Evolutionary conservation across 2,329 filamentous ascomycete genomes (phyloP).

Genomic region (Exophiala bonariae): DNA sequence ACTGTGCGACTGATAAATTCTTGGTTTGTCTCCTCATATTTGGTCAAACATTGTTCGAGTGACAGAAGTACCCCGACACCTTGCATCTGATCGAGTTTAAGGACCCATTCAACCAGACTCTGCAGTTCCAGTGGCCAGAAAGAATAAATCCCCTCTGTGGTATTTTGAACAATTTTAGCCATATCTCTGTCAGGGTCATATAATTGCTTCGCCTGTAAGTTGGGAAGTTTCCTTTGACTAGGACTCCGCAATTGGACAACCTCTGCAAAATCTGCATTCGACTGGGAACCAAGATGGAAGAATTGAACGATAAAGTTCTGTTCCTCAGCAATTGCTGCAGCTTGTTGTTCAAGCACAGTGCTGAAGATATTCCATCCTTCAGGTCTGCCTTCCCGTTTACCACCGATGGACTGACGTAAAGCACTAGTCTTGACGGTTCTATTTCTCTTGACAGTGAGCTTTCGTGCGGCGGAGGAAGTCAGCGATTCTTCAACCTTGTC

Average conservation of each 20-base stretch:
- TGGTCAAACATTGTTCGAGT: constrained; percentile 74
- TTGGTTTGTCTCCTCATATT: constrained; percentile 86
- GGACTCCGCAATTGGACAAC: constrained; percentile 67
- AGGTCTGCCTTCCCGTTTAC: constrained; percentile 63
- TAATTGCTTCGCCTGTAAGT: constrained; percentile 70
- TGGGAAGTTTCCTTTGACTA: constrained; percentile 67
- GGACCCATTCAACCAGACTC: constrained; percentile 78
- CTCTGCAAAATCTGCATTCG: constrained; percentile 80
- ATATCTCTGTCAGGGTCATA: constrained; percentile 88
- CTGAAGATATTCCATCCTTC: constrained; percentile 80
- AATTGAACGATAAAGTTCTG: constrained; percentile 98
- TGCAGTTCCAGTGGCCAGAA: constrained; percentile 80
- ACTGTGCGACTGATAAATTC: constrained; percentile 81
- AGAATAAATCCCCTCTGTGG: constrained; percentile 85
- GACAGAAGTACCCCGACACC: constrained; percentile 81
- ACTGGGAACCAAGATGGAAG: constrained; percentile 88
- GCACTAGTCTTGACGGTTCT: constrained; percentile 63
- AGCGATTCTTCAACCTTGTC: constrained; percentile 70
- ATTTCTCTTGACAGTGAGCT: constrained; percentile 89
- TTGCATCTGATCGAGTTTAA: constrained; percentile 82
- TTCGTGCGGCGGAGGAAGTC: constrained; percentile 74
- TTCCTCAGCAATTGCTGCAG: constrained; percentile 83
- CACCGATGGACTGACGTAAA: constrained; percentile 47
- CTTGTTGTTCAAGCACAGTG: constrained; percentile 75
- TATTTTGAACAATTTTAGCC: constrained; percentile 78